Evolutionary conservation across 1,284 basidiomycete genomes (phyloP).

Genomic region (Fomitopsis pinicola): DNA sequence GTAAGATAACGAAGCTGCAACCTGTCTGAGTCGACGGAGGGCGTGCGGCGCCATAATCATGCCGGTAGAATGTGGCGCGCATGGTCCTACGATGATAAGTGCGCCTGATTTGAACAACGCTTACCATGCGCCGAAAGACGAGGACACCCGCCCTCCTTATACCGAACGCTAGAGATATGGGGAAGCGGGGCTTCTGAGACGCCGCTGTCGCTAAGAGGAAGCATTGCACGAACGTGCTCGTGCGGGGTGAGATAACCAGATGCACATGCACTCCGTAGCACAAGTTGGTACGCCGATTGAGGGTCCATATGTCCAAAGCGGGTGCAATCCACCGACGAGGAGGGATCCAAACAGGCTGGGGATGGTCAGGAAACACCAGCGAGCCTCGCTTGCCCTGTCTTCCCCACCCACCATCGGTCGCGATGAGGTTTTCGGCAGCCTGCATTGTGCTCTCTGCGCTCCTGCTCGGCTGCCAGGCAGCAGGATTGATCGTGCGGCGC

Average conservation of each 20-base stretch:
- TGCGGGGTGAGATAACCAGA: background rate
- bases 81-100: background rate
- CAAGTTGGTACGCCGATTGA: background rate
- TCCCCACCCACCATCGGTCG: background rate
- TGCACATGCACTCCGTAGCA: background rate
- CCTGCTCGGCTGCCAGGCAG: conserved; percentile 9
- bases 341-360: background rate
- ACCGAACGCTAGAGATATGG: background rate
- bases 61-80: background rate
- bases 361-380: background rate
- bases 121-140: background rate
- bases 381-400: background rate
- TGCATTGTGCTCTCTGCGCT: conserved; percentile 13
- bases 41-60: background rate
- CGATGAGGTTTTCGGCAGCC: conserved; percentile 16
- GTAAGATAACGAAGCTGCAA: background rate
- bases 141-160: background rate
- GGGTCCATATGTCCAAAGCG: background rate
- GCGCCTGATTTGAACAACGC: background rate
- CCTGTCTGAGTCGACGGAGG: background rate
- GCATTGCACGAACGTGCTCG: background rate
- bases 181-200: background rate
- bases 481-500: conserved; percentile 15
- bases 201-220: background rate
- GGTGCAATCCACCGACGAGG: background rate